Base-by-base conservation (phyloP, 83 land plant genomes). In the Picea engelmannii region DNA sequence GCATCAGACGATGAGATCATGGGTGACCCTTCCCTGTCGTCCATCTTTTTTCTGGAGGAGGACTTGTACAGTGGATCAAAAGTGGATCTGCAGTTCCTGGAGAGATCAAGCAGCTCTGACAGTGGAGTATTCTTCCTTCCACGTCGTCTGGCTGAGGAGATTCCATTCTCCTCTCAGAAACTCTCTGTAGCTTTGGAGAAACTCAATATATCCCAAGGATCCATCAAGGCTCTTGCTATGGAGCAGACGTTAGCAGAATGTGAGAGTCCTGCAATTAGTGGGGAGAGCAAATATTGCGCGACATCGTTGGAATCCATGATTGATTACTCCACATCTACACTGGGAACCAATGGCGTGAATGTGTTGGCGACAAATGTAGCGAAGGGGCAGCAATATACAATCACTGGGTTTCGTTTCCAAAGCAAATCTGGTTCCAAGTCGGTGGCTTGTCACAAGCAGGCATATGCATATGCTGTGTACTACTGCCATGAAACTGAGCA, bases 21-120 rank as follows among this genome's bases (percentile, higher is more conserved):
- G 75, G 85, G 85, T 24, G 81, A 91, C 62, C 89, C 93, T 10
- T 85, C 81, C 4, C 24, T 38, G 76, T 78, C 70, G 82, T 55
- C 89, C 2, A 82, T 91, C 21, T 91, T 91, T 84, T 91, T 91
- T 77, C 23, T 83, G 35, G 87, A 88, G 60, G 85, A 91, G 80
- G 89, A 89, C 61, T 20, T 91, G 60, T 67, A 63, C 25, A 35
- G 66, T 13, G 86, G 87, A 13, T 68, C 71, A 27, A 80, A 81
- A 44, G 85, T 89, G 88, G 84, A 44, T 62, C 38, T 92, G 42
- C 87, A 83, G 21, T 87, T 92, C 64, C 80, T 66, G 89, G 84
- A 23, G 86, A 77, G 35, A 25, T 60, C 23, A 83, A 82, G 52
- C 49, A 44, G 27, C 21, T 79, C 55, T 42, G 78, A 76, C 17